Percentiles rank a stretch among this genome's conserved stretches.
Conservation (phyloP, 177 flowering plant genomes). For the Vitis hybrid region DNA sequence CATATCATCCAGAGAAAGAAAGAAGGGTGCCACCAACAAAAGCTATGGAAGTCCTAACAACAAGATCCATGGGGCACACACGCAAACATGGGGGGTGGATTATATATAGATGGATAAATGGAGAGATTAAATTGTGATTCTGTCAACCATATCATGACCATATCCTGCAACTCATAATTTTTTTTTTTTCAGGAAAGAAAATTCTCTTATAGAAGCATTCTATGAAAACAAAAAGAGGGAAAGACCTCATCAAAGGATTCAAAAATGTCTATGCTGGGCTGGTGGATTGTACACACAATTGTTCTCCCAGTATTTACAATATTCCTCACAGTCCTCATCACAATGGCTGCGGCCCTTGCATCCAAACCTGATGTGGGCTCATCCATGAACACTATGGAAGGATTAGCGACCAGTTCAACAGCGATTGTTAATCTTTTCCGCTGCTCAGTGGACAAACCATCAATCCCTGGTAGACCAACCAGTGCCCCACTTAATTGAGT, state of each 20-base stretch:
- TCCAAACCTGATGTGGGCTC: constrained; percentile 97
- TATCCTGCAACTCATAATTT: too few species aligned
- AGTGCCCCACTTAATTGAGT: constrained; percentile 74
- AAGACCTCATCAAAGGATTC: constrained; percentile 98
- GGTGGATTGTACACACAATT: constrained; percentile 98
- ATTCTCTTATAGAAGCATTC: background rate
- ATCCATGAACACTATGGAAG: constrained; percentile 98
- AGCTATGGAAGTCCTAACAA: background rate
- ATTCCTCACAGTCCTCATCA: constrained; percentile 95
- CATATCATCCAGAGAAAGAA: background rate
- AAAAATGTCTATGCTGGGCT: constrained; percentile 96
- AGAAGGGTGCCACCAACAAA: background rate
- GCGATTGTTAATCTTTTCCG: constrained; percentile 91
- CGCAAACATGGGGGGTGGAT: background rate
- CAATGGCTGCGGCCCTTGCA: constrained; percentile 96
- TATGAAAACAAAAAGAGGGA: constrained; percentile 5
- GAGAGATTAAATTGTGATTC: background rate
- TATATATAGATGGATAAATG: background rate
- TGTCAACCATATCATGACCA: too few species aligned
- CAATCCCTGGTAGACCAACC: constrained; percentile 85
- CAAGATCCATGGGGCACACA: background rate
- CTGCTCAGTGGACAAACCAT: constrained; percentile 94
- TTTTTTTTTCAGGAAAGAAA: background rate
- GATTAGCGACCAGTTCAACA: constrained; percentile 91
- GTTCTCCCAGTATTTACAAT: constrained; percentile 93